Conservation (phyloP, 2,329 filamentous ascomycete genomes). For the Mariannaea elegans region DNA sequence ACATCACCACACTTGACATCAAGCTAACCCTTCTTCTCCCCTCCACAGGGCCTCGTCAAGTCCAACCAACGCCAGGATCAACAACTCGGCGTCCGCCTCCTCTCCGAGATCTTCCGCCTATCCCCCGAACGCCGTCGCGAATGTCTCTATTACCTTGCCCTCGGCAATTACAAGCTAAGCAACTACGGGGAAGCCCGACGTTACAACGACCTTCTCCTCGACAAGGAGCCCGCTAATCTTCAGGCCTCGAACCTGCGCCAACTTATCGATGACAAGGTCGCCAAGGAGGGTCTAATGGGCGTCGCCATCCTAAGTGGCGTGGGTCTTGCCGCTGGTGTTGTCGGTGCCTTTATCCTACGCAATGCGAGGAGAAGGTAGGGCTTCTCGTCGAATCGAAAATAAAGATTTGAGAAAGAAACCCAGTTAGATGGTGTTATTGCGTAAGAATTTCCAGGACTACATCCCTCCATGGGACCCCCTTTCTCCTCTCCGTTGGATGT, state of each 20-base stretch:
- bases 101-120: conserved; percentile 95
- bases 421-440: conserved; percentile 13
- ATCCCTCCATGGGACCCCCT: conserved; percentile 22
- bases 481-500: conserved; percentile 20
- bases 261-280: conserved; percentile 95
- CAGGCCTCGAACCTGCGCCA: conserved; percentile 87
- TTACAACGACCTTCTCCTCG: conserved; percentile 92
- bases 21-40: neutral
- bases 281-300: conserved; percentile 91
- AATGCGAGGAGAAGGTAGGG: conserved; percentile 70
- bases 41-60: conserved; percentile 86
- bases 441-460: conserved; percentile 20
- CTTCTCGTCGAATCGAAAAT: neutral
- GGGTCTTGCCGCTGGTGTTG: conserved; percentile 90
- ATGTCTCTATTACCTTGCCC: conserved; percentile 96
- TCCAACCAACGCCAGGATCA: conserved; percentile 85
- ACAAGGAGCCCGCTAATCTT: conserved; percentile 90
- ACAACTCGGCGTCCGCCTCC: conserved; percentile 90
- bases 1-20: too few species aligned
- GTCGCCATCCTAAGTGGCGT: conserved; percentile 95
- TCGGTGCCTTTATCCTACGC: conserved; percentile 86
- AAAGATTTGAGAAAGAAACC: neutral
- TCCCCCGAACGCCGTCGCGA: conserved; percentile 93
- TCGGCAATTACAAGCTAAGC: conserved; percentile 97
- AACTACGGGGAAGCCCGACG: conserved; percentile 95